phyloP scores from a whole-genome alignment of 2,329 filamentous ascomycete genomes.

The Trichoderma koningiopsis region DNA sequence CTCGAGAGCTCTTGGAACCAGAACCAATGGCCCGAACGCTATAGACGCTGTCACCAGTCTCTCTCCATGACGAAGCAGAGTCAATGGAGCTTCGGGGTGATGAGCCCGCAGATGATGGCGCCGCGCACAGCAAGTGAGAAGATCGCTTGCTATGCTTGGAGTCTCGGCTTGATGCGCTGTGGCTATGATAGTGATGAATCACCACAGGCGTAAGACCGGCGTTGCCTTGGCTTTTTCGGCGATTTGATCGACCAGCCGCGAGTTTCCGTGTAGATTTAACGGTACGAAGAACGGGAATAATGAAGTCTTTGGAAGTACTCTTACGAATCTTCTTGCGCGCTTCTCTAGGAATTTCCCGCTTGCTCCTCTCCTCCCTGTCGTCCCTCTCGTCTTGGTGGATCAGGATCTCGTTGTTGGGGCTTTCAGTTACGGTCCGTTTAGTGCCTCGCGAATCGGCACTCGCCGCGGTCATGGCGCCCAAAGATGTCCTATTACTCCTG shows the following conservation, averaged over 20 bases:
- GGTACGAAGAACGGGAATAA: slow-evolving; percentile 39
- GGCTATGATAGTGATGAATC: slow-evolving; percentile 18
- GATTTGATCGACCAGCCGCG: slow-evolving; percentile 28
- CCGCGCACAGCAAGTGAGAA: slow-evolving; percentile 11
- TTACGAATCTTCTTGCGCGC: slow-evolving; percentile 50
- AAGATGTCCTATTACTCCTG: slow-evolving; percentile 15
- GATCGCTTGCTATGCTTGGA: slow-evolving; percentile 35
- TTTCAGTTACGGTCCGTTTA: slow-evolving; percentile 46
- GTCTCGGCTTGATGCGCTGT: slow-evolving; percentile 25
- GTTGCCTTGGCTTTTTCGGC: slow-evolving; percentile 25
- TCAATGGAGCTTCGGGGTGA: slow-evolving; percentile 23
- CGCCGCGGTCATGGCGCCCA: slow-evolving; percentile 38
- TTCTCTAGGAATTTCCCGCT: slow-evolving; percentile 21
- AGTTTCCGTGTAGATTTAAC: slow-evolving; percentile 35
- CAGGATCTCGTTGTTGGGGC: slow-evolving; percentile 18
- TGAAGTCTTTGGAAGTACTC: slow-evolving; percentile 49
- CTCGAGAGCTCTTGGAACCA: slow-evolving; percentile 29
- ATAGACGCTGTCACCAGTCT: slow-evolving; percentile 29
- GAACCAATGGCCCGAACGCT: slow-evolving; percentile 28
- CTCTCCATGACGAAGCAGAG: slow-evolving; percentile 14
- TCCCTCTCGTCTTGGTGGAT: slow-evolving; percentile 21
- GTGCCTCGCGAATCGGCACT: slow-evolving; percentile 49
- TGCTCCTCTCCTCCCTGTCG: slow-evolving; percentile 1
- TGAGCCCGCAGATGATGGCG: slow-evolving; percentile 12
- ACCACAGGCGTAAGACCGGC: slow-evolving; percentile 17